These are phyloP conservation scores for Hypomyces perniciosus DNA, from an alignment of 2,329 filamentous ascomycete genomes.

Conservation along the genomic window DNA sequence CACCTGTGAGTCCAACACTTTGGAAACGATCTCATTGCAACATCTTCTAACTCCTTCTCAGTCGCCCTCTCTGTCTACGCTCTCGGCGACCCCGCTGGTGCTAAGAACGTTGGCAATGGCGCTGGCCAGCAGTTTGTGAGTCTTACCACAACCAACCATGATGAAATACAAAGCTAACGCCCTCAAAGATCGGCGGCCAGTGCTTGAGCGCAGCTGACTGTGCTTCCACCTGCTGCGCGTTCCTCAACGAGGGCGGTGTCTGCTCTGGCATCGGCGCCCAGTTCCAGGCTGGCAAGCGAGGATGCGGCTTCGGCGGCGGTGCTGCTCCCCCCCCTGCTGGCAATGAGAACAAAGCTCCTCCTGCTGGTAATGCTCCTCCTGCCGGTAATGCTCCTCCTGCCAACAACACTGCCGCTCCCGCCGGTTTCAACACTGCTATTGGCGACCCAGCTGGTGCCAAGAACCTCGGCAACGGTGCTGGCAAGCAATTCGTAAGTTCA, in stretches of 20 bases:
- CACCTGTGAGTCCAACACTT: conserved; percentile 18
- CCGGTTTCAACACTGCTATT: conserved; percentile 11
- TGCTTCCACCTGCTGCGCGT: conserved; percentile 23
- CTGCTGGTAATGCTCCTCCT: neutral
- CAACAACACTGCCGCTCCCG: conserved; percentile 10
- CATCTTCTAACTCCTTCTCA: conserved; percentile 1
- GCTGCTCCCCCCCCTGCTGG: conserved; percentile 2
- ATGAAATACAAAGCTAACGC: neutral
- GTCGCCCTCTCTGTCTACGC: conserved; percentile 15
- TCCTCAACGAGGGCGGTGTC: conserved; percentile 20
- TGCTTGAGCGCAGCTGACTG: conserved; percentile 25
- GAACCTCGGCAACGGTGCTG: conserved; percentile 21
- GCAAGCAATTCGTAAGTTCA: conserved; percentile 18
- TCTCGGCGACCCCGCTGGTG: conserved; percentile 21
- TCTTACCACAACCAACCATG: neutral
- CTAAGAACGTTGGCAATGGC: conserved; percentile 21
- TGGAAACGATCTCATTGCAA: neutral
- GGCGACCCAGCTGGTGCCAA: conserved; percentile 18
- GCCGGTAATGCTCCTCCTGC: conserved; percentile 12
- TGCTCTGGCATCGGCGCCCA: conserved; percentile 25
- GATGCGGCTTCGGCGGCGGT: conserved; percentile 23
- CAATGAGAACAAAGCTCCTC: neutral
- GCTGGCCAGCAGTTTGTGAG: conserved; percentile 20
- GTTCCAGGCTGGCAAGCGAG: conserved; percentile 26
- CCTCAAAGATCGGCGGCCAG: conserved; percentile 20